Base-by-base conservation (phyloP, 331 rosid species). In the Rosa hybrid region DNA sequence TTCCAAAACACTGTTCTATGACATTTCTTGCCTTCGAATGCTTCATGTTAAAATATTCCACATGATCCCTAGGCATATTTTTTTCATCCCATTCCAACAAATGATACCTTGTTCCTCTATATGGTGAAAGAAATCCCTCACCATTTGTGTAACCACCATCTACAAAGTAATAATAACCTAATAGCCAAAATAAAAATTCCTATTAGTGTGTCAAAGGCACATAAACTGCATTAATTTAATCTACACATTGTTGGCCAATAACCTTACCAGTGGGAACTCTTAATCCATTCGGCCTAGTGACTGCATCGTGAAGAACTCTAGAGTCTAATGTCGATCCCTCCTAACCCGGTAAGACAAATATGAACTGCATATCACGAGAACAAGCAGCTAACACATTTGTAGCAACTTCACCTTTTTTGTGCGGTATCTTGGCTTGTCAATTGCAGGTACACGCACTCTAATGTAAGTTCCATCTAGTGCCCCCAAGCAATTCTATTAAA, bases 391-490 rank as follows among this genome's bases (percentile, higher is more conserved):
- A 39, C 23, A 79, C 53, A 79, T 71, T 25, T 38, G 70, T 80
- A 38, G 69, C 69, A 48, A 80, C 41, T 21, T 67, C 45, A 34
- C 38, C 4, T 34, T 34, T 34, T 3, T 34, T 34, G 38, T 34
- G 38, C 38, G 38, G 38, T 72, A 62, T 42, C 64, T 80, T 1
- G 73, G 71, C 14, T 71, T 71, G 12, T 79, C 64, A 56, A 2
- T 18, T 23, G 41, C 20, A 9, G 13, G 3, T 13, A 80, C 74
- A 14, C 77, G 1, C 20, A 72, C 73, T 8, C 8, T 20, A 50
- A 68, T 78, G 18, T 68, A 67, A 20, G 76, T 78, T 10, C 5
- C 71, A 69, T 74, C 48, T 70, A 70, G 23, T 69, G 60, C 80
- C 34, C 68, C 77, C 18, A 83, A 44, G 72, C 46, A 72, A 50